A percentile compares a stretch with the other conserved stretches of the same genome.
Evolutionary conservation across 2,329 filamentous ascomycete genomes (phyloP).

Genomic region (Reticulascus tulasneorum): DNA sequence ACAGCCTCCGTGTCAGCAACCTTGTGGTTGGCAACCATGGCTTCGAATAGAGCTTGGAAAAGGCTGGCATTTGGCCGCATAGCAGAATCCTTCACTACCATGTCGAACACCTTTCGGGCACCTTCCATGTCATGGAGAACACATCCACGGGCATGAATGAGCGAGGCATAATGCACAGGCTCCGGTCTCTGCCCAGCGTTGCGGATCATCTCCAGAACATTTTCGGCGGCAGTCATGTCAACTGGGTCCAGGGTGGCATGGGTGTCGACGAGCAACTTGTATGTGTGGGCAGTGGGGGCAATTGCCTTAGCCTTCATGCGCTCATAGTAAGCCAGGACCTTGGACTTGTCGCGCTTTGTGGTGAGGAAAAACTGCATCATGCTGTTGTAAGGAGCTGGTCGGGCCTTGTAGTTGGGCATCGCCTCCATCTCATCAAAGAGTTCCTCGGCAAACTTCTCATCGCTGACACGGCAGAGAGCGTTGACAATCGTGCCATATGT

Average conservation of each 20-base stretch:
- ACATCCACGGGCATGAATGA: constrained; percentile 94
- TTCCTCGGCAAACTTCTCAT: constrained; percentile 96
- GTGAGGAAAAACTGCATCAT: constrained; percentile 99
- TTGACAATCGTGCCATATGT: constrained; percentile 99
- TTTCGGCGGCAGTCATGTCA: constrained; percentile 82
- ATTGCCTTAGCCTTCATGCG: constrained; percentile 88
- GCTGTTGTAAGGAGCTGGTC: constrained; percentile 95
- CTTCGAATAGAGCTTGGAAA: constrained; percentile 95
- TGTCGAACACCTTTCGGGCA: constrained; percentile 77
- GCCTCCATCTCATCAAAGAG: constrained; percentile 99
- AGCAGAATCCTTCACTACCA: constrained; percentile 63
- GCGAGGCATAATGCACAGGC: constrained; percentile 89
- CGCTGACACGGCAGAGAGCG: constrained; percentile 91
- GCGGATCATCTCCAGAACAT: constrained; percentile 75
- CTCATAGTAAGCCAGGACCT: constrained; percentile 92
- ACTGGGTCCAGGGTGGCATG: constrained; percentile 91
- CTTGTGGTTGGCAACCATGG: constrained; percentile 91
- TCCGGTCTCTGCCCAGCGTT: constrained; percentile 72
- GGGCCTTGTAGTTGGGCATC: constrained; percentile 97
- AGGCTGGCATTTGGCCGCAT: constrained; percentile 77
- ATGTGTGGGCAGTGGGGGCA: constrained; percentile 89
- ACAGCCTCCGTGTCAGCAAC: constrained; percentile 73
- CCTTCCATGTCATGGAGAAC: constrained; percentile 87
- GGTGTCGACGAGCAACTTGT: constrained; percentile 94
- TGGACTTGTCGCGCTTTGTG: constrained; percentile 91